phyloP scores from a whole-genome alignment of 495 filamentous ascomycete species.

The Astrocystis sublimbata region DNA sequence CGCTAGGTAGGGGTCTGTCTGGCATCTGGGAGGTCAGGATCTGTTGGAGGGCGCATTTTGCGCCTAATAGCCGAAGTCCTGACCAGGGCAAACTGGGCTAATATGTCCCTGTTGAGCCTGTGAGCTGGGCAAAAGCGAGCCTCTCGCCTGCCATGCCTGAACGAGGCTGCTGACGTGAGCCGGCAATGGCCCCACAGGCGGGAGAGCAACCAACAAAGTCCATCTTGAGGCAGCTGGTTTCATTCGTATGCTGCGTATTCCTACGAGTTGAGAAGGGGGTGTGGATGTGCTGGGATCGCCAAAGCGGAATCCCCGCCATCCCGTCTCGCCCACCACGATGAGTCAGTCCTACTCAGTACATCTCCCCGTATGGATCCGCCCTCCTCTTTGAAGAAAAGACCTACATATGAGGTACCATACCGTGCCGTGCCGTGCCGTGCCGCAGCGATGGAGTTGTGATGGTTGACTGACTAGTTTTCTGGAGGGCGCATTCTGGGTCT shows the following conservation, averaged over 20 bases:
- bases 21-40: neutral
- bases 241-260: neutral
- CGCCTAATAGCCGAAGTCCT: conserved; percentile 5
- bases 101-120: neutral
- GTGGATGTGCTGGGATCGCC: neutral
- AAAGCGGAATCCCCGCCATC: conserved; percentile 7
- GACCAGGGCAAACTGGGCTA: conserved; percentile 2
- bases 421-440: conserved; percentile 15
- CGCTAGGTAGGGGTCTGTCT: neutral
- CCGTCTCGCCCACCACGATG: conserved; percentile 8
- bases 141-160: no score
- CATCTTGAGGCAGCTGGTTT: neutral
- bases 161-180: conserved; percentile 18
- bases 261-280: neutral
- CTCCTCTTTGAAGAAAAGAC: neutral
- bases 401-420: conserved; percentile 7
- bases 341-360: neutral
- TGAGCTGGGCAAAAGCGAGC: conserved; percentile 6
- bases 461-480: neutral
- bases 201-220: conserved; percentile 2
- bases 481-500: neutral
- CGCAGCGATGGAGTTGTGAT: conserved; percentile 4
- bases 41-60: neutral
- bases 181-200: conserved; percentile 10
- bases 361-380: conserved; percentile 8